These are phyloP conservation scores for Fomitiporia mediterranea DNA, from an alignment of 1,284 basidiomycete species.

Conservation along the genomic window DNA sequence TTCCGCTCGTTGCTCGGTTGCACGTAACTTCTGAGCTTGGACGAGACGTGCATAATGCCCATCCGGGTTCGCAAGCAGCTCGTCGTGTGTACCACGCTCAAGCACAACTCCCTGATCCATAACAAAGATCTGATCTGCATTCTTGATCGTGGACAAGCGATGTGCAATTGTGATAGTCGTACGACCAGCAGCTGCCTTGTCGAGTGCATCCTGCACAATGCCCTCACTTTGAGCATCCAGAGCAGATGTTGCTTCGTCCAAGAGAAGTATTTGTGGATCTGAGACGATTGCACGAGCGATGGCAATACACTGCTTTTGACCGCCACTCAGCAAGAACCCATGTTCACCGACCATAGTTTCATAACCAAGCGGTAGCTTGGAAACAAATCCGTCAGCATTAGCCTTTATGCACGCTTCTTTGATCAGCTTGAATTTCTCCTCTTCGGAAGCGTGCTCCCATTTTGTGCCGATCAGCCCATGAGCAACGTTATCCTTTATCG, in stretches of 20 bases:
- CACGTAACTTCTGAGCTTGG: constrained; percentile 74
- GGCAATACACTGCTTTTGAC: constrained; percentile 89
- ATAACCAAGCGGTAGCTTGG: constrained; percentile 80
- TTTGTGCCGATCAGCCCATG: constrained; percentile 84
- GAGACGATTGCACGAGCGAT: constrained; percentile 95
- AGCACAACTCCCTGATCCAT: constrained; percentile 83
- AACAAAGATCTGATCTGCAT: constrained; percentile 82
- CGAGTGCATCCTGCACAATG: constrained; percentile 91
- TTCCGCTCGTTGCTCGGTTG: constrained; percentile 35
- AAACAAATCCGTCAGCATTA: constrained; percentile 89
- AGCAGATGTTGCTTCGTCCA: constrained; percentile 88
- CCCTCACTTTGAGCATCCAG: constrained; percentile 90
- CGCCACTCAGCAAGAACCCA: constrained; percentile 87
- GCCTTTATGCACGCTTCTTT: constrained; percentile 87
- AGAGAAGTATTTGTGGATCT: constrained; percentile 76
- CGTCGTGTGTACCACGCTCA: constrained; percentile 80
- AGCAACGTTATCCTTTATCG: constrained; percentile 76
- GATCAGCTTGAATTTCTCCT: constrained; percentile 75
- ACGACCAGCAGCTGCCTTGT: constrained; percentile 80
- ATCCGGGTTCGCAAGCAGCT: constrained; percentile 59
- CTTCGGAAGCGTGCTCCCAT: constrained; percentile 63
- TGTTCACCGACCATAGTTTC: constrained; percentile 92
- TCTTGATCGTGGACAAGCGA: constrained; percentile 75
- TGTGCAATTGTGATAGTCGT: constrained; percentile 80
- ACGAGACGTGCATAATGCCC: constrained; percentile 78